Base-by-base conservation (phyloP, 345 rosid species). In the Nephelium lappaceum region DNA sequence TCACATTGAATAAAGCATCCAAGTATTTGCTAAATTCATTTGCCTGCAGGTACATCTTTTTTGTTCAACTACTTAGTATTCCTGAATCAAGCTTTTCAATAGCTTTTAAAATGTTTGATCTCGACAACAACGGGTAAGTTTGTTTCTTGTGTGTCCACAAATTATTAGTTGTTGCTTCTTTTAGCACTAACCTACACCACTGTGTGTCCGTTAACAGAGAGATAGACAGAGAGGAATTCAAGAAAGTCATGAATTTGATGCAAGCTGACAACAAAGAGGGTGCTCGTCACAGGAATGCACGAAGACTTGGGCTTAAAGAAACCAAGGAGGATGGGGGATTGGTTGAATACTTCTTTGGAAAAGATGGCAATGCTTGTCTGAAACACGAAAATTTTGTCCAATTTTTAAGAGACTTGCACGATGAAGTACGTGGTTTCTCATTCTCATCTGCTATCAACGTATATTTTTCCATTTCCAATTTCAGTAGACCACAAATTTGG, bases 61-160 rank as follows among this genome's bases (percentile, higher is more conserved):
- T 92, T 24, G 85, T 85, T 21, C 86, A 93, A 5, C 87, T 92
- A n/a, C 84, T 92, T 24, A 90, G 92, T 78, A 86, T 90, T 38
- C 96, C 96, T 0, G 96, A 92, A 84, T 86, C 94, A 8, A 87
- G 89, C 84, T 92, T 90, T 49, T 81, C 89, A 0, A 84, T 89
- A 69, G 91, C 89, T 12, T 92, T 92, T 72, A 92, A 90, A 82
- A 92, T 86, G 95, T 88, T 92, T 70, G 93, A 90, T 63, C 83
- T 83, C 15, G 72, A 92, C 83, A 86, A 86, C 71, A 83, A 78
- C n/a, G 93, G 95, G 91, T 89, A 63, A 27, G 88, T 78, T 6
- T 14, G 86, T 78, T 5, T 11, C 3, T 16, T 61, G 16, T 39
- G 71, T 18, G 36, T 78, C 51, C 11, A 15, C 11, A 25, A 7